Base-by-base conservation (phyloP, 2,329 filamentous ascomycete species). In the Triangularia verruculosa region DNA sequence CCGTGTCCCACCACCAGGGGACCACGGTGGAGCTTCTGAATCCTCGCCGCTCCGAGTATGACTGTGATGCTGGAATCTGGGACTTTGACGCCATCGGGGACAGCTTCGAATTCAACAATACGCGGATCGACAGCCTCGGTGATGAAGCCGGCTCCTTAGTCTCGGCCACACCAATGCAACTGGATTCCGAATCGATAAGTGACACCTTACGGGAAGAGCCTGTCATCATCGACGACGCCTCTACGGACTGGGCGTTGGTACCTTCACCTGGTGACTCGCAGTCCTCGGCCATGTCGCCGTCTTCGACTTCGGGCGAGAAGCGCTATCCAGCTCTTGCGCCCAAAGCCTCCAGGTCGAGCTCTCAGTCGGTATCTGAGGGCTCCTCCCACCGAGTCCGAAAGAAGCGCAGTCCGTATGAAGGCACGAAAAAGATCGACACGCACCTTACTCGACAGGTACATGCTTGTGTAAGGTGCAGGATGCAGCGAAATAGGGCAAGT, bases 401-500 rank as follows among this genome's bases (percentile, higher is more conserved):
- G 60, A 70, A 68, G 64, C 65, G 70, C 30, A 65, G 68, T 32
- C 64, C 63, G 3, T 71, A 70, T 22, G 63, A 69, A 8, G 64
- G 64, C 1, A 47, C 63, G 9, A 68, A 70, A 58, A 68, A 67
- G 39, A 57, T 60, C 11, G 70, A 70, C 25, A 71, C 70, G 1
- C 67, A 70, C 27, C 63, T 71, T 6, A 71, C 69, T 1, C 68
- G 69, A 3, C 64, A 67, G 56, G 61, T 69, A 13, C 67, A 70
- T 47, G 68, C 70, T 3, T 71, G 70, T 28, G 70, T 71, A 11
- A 61, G 69, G 39, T 70, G 69, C 60, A 62, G 70, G 17, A 70
- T 71, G 64, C 69, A 70, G 34, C 66, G 70, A 43, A 70, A 71
- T 55, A 67, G 69, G 54, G 70, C 34, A 7, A 56, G 12, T 28